Conservation (phyloP, 2,329 filamentous ascomycete species). For the Hypoxylon sp. region DNA sequence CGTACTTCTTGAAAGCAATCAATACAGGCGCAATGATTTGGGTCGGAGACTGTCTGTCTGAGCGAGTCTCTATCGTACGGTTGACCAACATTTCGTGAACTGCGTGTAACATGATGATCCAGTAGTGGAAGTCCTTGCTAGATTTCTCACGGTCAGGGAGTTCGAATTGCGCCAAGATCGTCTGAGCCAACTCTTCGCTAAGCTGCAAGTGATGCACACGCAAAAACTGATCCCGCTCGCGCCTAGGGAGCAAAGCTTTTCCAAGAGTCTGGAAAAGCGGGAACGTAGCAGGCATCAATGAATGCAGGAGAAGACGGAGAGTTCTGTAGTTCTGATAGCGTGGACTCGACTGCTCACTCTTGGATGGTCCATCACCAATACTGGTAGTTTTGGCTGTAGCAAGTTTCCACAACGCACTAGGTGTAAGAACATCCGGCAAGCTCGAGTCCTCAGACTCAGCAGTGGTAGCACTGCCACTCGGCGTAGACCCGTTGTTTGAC, state of each 20-base stretch:
- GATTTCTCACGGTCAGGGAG: slow-evolving; percentile 60
- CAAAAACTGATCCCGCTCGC: slow-evolving; percentile 74
- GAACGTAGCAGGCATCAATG: slow-evolving; percentile 82
- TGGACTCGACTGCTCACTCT: slow-evolving; percentile 50
- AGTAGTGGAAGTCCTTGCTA: slow-evolving; percentile 79
- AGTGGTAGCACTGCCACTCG: slow-evolving; percentile 25
- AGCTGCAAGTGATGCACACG: slow-evolving; percentile 67
- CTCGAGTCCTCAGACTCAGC: slow-evolving; percentile 48
- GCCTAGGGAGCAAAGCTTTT: slow-evolving; percentile 81
- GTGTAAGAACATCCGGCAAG: slow-evolving; percentile 46
- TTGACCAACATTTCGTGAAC: slow-evolving; percentile 85
- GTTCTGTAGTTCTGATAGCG: slow-evolving; percentile 81
- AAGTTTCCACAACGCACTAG: slow-evolving; percentile 46
- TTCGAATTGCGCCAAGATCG: slow-evolving; percentile 75
- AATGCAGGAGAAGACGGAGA: slow-evolving; percentile 80
- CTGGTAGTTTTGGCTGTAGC: slow-evolving; percentile 36
- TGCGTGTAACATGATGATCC: slow-evolving; percentile 83
- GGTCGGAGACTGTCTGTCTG: slow-evolving; percentile 61
- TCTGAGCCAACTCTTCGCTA: slow-evolving; percentile 76
- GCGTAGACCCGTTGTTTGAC: slow-evolving; percentile 16
- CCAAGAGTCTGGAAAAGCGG: slow-evolving; percentile 89
- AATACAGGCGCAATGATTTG: slow-evolving; percentile 81
- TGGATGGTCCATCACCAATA: slow-evolving; percentile 36
- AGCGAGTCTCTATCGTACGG: slow-evolving; percentile 58
- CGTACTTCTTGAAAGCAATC: slow-evolving; percentile 85